Evolutionary conservation across 1,284 basidiomycete species (phyloP).

Genomic region (Retiboletus flavoniger): DNA sequence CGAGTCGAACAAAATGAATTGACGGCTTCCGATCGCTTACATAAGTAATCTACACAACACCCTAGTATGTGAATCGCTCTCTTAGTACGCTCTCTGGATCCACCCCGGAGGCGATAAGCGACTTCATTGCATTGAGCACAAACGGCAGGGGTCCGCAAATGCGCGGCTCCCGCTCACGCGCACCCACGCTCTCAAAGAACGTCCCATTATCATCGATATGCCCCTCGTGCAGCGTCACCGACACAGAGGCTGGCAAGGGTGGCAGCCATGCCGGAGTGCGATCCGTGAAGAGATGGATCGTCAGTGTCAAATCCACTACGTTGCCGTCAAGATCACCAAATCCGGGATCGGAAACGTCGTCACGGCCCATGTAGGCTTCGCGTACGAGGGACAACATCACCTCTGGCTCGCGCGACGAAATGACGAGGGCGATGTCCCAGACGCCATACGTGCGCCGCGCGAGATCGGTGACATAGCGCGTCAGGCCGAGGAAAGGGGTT

Average conservation of each 20-base stretch:
- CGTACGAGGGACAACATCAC: slow-evolving; percentile 21
- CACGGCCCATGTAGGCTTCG: slow-evolving; percentile 15
- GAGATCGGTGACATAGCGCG: slow-evolving; percentile 17
- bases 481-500: slow-evolving; percentile 22
- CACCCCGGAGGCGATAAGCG: slow-evolving; percentile 20
- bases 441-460: slow-evolving; percentile 10
- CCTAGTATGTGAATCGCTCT: slow-evolving; percentile 30
- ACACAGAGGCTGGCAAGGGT: slow-evolving; percentile 10
- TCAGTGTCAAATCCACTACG: slow-evolving; percentile 7
- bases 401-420: slow-evolving; percentile 27
- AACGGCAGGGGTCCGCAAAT: slow-evolving; percentile 26
- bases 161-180: slow-evolving; percentile 15
- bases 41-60: background rate
- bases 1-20: background rate
- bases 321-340: background rate
- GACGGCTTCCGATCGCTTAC: background rate
- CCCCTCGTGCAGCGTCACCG: slow-evolving; percentile 16
- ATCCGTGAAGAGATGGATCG: slow-evolving; percentile 21
- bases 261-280: background rate
- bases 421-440: slow-evolving; percentile 23
- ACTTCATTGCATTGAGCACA: slow-evolving; percentile 20
- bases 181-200: slow-evolving; percentile 17
- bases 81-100: slow-evolving; percentile 20
- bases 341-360: background rate
- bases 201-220: slow-evolving; percentile 17